Base-by-base conservation (phyloP, 169 alveolate species). In the Eimeria acervulina region DNA sequence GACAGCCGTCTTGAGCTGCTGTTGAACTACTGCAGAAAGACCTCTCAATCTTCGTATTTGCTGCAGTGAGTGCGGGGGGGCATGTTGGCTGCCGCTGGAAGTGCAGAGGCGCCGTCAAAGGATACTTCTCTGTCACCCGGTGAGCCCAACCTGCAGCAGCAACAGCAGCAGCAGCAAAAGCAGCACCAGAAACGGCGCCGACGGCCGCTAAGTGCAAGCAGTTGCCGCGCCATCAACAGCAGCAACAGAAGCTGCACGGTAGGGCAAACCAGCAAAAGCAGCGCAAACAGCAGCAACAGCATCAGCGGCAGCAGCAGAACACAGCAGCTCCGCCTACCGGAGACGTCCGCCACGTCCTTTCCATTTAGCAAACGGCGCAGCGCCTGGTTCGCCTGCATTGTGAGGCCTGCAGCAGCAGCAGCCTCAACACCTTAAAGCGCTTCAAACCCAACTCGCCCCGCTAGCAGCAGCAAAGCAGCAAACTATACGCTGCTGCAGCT, bases 41-140 rank as follows among this genome's bases (percentile, higher is more conserved):
- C 10, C 59, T 3, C 52, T 76, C 28, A 3, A 76, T 76, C 36
- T 76, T 36, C 3, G 28, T 76, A 76, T 76, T 76, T 40, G 87
- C 87, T 76, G 51, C 61, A 36, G 87, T 76, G 2, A 59, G 61
- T 17, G 87, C n/a, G 10, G 87, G 26, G 7, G 87, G 87, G 19
- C 87, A 76, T 12, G 87, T 36, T 7, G 8, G 61, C 59, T 76
- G 87, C 31, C 87, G 87, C 55, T 76, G 87, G 42, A 72, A 90
- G 42, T 72, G 88, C 6, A 90, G 89, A 1, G 78, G 90, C 15
- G 95, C 95, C 0, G 95, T 90, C 76, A 38, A 38, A 23, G 95
- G 95, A 66, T 90, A 90, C 78, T 90, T 90, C 47, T 90, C 95
- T 0, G 95, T 40, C 63, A 90, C 95, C 47, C 95, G 95, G 78